Evolutionary conservation across 176 grass and related monocot species (phyloP).

Genomic region (Typha latifolia): DNA sequence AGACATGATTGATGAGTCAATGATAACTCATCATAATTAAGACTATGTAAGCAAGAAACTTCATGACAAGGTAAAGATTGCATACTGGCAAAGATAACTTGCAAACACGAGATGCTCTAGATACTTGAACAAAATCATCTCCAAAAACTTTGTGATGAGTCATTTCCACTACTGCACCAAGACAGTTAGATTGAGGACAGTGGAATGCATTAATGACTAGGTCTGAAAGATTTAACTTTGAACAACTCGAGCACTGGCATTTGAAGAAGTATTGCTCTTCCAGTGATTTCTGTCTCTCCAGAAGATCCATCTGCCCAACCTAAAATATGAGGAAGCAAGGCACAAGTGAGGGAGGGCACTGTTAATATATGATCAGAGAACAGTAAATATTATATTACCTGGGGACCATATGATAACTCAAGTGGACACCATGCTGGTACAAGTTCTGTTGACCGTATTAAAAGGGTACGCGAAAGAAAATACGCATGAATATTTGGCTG

Average conservation of each 20-base stretch:
- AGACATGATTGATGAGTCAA: not conserved
- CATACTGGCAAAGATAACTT: conserved; percentile 56
- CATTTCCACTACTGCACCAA: conserved; percentile 60
- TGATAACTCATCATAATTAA: not conserved
- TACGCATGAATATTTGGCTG: conserved; percentile 65
- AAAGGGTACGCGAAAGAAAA: conserved; percentile 73
- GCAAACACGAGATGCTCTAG: conserved; percentile 32
- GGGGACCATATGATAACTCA: conserved; percentile 89
- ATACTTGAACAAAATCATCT: conserved; percentile 52
- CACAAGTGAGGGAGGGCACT: not conserved
- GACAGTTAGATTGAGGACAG: conserved; percentile 49
- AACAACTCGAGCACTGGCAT: conserved; percentile 77
- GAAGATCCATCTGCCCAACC: conserved; percentile 66
- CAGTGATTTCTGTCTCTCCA: conserved; percentile 62
- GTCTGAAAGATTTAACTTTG: conserved; percentile 67
- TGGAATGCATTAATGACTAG: conserved; percentile 69
- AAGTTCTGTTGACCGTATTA: conserved; percentile 62
- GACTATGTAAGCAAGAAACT: not conserved
- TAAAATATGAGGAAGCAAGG: conserved; percentile 28
- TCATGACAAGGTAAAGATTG: conserved; percentile 3
- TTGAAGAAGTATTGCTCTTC: conserved; percentile 66
- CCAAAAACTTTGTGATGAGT: conserved; percentile 24
- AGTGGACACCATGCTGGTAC: conserved; percentile 58
- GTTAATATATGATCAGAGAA: not conserved
- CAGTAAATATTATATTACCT: conserved; percentile 32